A percentile compares a stretch with the other conserved stretches of the same genome.
Evolutionary conservation across 2,329 filamentous ascomycete genomes (phyloP).

Genomic region (Juglanconis sp.): DNA sequence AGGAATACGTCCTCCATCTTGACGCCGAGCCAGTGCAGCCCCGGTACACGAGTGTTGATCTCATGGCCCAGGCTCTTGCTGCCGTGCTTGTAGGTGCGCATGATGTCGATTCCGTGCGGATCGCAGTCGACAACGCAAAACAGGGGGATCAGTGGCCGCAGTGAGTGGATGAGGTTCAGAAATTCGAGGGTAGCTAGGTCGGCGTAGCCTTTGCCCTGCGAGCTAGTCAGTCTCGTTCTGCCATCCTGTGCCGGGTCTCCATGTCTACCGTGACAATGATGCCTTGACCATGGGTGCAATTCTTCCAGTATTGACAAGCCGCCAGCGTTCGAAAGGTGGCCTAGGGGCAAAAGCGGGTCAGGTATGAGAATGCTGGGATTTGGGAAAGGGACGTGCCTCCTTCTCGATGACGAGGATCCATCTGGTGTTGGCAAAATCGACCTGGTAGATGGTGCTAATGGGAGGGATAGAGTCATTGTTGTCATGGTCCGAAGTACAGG

Average conservation of each 20-base stretch:
- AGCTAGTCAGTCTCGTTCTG: neutral
- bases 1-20: slow-evolving; percentile 40
- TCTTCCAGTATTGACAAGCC: slow-evolving; percentile 52
- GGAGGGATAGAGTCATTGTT: slow-evolving; percentile 54
- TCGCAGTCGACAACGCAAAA: slow-evolving; percentile 71
- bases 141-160: slow-evolving; percentile 51
- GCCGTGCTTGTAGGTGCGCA: slow-evolving; percentile 70
- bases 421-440: slow-evolving; percentile 47
- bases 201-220: slow-evolving; percentile 76
- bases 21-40: slow-evolving; percentile 64
- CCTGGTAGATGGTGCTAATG: slow-evolving; percentile 41
- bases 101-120: slow-evolving; percentile 71
- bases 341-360: slow-evolving; percentile 36
- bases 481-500: slow-evolving; percentile 26
- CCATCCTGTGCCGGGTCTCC: neutral
- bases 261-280: slow-evolving; percentile 63
- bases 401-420: slow-evolving; percentile 79
- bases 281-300: slow-evolving; percentile 49
- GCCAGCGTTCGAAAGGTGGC: slow-evolving; percentile 72
- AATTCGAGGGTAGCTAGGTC: slow-evolving; percentile 69
- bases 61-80: slow-evolving; percentile 63
- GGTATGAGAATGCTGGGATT: neutral
- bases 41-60: slow-evolving; percentile 43
- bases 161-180: slow-evolving; percentile 49
- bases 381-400: slow-evolving; percentile 50